Conservation (phyloP, 2,329 filamentous ascomycete species). For the Leptosphaerulina australis region DNA sequence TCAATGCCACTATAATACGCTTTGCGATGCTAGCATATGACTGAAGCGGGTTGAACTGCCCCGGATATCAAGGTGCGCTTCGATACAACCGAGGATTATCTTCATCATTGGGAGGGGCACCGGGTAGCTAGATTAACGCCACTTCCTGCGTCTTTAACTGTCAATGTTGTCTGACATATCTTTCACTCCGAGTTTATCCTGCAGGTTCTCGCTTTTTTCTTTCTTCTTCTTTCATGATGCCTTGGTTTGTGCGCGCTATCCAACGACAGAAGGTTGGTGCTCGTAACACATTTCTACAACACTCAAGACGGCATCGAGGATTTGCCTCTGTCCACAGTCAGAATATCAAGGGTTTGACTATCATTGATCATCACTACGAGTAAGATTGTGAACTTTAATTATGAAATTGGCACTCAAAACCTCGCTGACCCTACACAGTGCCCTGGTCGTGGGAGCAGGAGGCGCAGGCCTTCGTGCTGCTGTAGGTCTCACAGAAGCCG, state of each 20-base stretch:
- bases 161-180: slow-evolving; percentile 12
- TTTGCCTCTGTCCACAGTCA: slow-evolving; percentile 26
- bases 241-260: slow-evolving; percentile 31
- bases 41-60: slow-evolving; percentile 4
- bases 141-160: slow-evolving; percentile 11
- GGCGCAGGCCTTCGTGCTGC: slow-evolving; percentile 68
- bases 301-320: slow-evolving; percentile 14
- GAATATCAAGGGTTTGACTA: slow-evolving; percentile 30
- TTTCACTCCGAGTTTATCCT: neutral
- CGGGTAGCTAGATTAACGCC: slow-evolving; percentile 27
- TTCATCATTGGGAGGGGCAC: slow-evolving; percentile 25
- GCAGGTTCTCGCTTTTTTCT: neutral
- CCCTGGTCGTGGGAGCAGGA: slow-evolving; percentile 59
- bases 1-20: too few species aligned
- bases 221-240: slow-evolving; percentile 25
- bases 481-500: slow-evolving; percentile 67
- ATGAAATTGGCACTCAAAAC: neutral
- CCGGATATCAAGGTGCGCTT: slow-evolving; percentile 7
- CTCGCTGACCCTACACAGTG: slow-evolving; percentile 30
- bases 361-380: slow-evolving; percentile 48
- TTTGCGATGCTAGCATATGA: neutral
- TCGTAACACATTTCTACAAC: slow-evolving; percentile 9
- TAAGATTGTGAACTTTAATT: slow-evolving; percentile 9
- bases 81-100: slow-evolving; percentile 32
- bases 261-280: slow-evolving; percentile 25